Percentiles rank a stretch among this genome's conserved stretches.
Evolutionary conservation across 345 rosid genomes (phyloP).

Genomic region (Aegle marmelos): DNA sequence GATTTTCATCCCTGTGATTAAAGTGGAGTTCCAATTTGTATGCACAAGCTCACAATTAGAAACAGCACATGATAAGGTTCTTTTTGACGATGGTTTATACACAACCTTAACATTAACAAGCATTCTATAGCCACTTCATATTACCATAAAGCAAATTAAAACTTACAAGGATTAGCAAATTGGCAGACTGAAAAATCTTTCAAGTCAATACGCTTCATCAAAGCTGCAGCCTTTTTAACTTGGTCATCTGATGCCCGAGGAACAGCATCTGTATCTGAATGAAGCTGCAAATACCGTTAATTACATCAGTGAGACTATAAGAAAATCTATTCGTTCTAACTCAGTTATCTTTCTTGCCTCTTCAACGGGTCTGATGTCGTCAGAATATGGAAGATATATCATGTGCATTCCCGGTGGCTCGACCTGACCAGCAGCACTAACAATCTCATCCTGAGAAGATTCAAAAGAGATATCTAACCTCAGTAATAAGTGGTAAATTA

Average conservation of each 20-base stretch:
- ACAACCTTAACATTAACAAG: not conserved
- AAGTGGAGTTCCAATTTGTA: not conserved
- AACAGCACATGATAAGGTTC: not conserved
- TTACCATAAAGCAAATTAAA: not conserved
- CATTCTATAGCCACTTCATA: not conserved
- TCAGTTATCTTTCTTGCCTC: slow-evolving; percentile 51
- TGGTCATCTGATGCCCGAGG: slow-evolving; percentile 79
- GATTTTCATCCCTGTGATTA: not conserved
- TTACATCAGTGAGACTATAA: slow-evolving; percentile 16
- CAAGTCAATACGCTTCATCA: slow-evolving; percentile 75
- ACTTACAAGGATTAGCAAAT: slow-evolving; percentile 80
- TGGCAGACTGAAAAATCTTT: slow-evolving; percentile 76
- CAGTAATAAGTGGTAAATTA: not conserved
- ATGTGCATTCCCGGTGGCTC: slow-evolving; percentile 98
- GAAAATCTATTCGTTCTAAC: slow-evolving; percentile 13
- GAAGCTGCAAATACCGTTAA: slow-evolving; percentile 46
- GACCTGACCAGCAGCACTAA: slow-evolving; percentile 65
- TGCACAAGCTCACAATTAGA: not conserved
- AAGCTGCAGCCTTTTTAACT: slow-evolving; percentile 61
- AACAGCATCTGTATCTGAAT: slow-evolving; percentile 35
- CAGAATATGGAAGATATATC: slow-evolving; percentile 90
- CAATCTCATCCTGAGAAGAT: slow-evolving; percentile 70
- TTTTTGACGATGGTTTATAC: not conserved
- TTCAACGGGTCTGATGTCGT: slow-evolving; percentile 80
- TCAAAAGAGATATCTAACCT: slow-evolving; percentile 7